Base-by-base conservation (phyloP, 192 early-diverging fungal species). In the Coemansia sp. region DNA sequence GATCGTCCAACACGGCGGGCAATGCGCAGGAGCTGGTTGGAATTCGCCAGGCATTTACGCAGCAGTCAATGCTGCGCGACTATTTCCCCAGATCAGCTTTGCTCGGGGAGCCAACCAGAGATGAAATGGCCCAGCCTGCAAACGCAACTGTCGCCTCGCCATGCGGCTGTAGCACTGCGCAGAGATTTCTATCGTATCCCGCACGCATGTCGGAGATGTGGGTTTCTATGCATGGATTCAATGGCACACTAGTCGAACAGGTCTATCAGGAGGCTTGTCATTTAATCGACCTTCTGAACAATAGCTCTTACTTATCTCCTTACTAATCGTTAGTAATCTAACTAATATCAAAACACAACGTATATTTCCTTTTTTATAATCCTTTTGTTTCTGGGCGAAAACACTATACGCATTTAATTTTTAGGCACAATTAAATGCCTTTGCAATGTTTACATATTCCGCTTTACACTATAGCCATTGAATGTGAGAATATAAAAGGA, bases 221-320 rank as follows among this genome's bases (percentile, higher is more conserved):
- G 80, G 67, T 82, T 12, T 60, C 59, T 4, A 82, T 82, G 80
- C 75, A 82, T 33, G 69, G 69, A 7, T 82, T 82, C 43, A 72
- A 78, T 28, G 49, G 53, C 3, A 58, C 39, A 20, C 71, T 57
- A 1, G 72, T 82, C 25, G 64, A 63, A 28, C 49, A 74, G 42
- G 33, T 71, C 16, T 67, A 82, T 23, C 61, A 61, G 7, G 70
- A 78, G n/a, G 58, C 66, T 13, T 75, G 68, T 46, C 29, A 28
- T 25, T 58, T 82, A 55, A 67, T 82, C 56, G 74, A 71, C 39
- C 43, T 60, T 46, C 68, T 82, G 16, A 82, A 82, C 68, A 78
- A 77, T 64, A 74, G 74, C 67, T 70, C 70, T 0, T 82, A 82
- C 46, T 59, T 67, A 18, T 82, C 79, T 30, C 79, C 79, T 8